Evolutionary conservation across 371 early-diverging fungal species (phyloP).

Genomic region (Basidiobolus heterosporus): DNA sequence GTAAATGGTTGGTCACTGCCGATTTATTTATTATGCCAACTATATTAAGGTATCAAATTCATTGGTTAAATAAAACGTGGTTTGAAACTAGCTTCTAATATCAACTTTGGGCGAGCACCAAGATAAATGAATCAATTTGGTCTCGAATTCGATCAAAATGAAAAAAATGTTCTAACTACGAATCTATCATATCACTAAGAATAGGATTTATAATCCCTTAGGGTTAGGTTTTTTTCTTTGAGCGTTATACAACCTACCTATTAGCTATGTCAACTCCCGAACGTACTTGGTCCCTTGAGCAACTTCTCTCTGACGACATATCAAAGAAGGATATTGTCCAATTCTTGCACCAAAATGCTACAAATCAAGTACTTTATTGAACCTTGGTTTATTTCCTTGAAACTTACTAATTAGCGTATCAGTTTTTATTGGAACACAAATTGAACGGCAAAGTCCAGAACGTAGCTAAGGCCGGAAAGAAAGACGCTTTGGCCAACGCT

Average conservation of each 20-base stretch:
- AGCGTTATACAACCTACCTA: not conserved
- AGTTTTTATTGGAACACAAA: conserved; percentile 25
- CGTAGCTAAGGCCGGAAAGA: conserved; percentile 28
- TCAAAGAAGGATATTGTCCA: conserved; percentile 43
- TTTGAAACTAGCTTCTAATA: too few species aligned
- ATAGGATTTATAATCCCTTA: too few species aligned
- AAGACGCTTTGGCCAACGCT: conserved; percentile 27
- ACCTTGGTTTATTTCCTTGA: not conserved
- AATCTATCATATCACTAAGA: too few species aligned
- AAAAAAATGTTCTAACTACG: too few species aligned
- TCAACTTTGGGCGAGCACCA: too few species aligned
- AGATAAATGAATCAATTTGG: too few species aligned
- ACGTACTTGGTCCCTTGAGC: conserved; percentile 33
- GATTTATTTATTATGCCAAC: too few species aligned
- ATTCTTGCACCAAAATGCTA: conserved; percentile 32
- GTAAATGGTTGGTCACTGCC: too few species aligned
- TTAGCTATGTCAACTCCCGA: conserved; percentile 16
- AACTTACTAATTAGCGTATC: not conserved
- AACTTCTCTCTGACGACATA: conserved; percentile 32
- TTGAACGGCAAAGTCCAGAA: conserved; percentile 29
- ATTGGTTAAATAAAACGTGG: too few species aligned
- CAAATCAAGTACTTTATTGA: conserved; percentile 3
- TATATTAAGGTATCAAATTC: too few species aligned
- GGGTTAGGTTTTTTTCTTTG: not conserved
- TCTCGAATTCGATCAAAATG: too few species aligned